phyloP scores from a whole-genome alignment of 257 asterid genomes.

The Ilex asprella region DNA sequence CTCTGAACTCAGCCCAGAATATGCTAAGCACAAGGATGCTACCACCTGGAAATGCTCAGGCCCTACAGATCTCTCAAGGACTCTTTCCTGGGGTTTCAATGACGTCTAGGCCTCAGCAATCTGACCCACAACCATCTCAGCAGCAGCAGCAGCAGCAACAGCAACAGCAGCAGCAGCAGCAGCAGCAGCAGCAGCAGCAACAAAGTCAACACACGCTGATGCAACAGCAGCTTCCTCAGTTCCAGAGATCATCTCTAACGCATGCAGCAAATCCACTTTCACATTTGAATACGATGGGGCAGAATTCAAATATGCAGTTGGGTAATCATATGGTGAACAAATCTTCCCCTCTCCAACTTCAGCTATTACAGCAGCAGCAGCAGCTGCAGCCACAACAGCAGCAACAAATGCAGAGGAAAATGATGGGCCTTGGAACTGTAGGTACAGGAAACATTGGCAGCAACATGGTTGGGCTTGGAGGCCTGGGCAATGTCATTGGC shows the following conservation, averaged over 20 bases:
- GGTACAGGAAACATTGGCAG: constrained; percentile 70
- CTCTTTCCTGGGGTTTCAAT: constrained; percentile 44
- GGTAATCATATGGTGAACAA: constrained; percentile 56
- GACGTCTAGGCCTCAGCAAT: constrained; percentile 64
- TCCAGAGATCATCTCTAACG: constrained; percentile 75
- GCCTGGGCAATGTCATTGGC: constrained; percentile 63
- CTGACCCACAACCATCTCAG: constrained; percentile 49
- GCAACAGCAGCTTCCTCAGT: constrained; percentile 57
- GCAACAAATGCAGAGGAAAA: constrained; percentile 53
- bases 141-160: constrained; percentile 38
- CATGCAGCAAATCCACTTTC: constrained; percentile 53
- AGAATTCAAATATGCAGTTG: constrained; percentile 56
- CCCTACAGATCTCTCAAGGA: constrained; percentile 76
- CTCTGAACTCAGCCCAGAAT: constrained; percentile 42
- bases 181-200: constrained; percentile 29
- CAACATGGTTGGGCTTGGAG: constrained; percentile 74
- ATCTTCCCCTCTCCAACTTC: constrained; percentile 49
- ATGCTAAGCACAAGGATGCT: constrained; percentile 52
- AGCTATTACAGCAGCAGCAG: constrained; percentile 54
- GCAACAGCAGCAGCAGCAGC: constrained; percentile 32
- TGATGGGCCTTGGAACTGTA: constrained; percentile 58
- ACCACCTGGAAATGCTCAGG: constrained; percentile 60
- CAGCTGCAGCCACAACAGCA: constrained; percentile 34
- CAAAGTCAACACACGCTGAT: constrained; percentile 38
- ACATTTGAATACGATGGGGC: constrained; percentile 56